Evolutionary conservation across 805 yeast species (phyloP).

Genomic region (Yarrowia sp.): DNA sequence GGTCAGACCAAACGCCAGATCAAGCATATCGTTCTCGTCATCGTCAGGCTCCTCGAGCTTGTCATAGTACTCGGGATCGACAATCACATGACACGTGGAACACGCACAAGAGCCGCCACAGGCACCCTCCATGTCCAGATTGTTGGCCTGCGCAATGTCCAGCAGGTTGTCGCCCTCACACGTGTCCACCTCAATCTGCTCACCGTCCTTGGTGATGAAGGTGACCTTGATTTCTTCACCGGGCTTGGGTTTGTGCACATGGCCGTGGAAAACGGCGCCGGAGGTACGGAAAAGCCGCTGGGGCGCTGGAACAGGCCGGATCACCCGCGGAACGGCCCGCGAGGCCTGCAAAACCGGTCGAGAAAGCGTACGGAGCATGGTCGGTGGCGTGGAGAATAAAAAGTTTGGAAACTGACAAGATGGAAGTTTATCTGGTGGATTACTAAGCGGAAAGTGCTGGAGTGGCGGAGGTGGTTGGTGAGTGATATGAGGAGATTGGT

Average conservation of each 20-base stretch:
- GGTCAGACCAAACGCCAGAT: conserved; percentile 94
- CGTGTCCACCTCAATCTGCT: conserved; percentile 80
- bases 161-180: conserved; percentile 90
- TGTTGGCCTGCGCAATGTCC: conserved; percentile 94
- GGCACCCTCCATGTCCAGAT: conserved; percentile 94
- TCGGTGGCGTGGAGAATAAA: conserved; percentile 10
- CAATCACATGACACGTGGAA: conserved; percentile 95
- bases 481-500: background rate
- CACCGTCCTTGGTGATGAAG: conserved; percentile 90
- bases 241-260: conserved; percentile 84
- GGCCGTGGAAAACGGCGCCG: conserved; percentile 67
- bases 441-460: background rate
- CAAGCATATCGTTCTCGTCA: conserved; percentile 98
- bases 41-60: conserved; percentile 92
- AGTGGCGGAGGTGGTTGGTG: background rate
- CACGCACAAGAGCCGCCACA: conserved; percentile 99
- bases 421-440: background rate
- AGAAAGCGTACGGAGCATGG: conserved; percentile 8
- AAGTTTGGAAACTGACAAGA: background rate
- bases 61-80: conserved; percentile 94
- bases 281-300: conserved; percentile 14
- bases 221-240: conserved; percentile 92
- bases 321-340: background rate
- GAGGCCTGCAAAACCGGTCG: conserved; percentile 1
- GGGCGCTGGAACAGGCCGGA: background rate